These are phyloP conservation scores for Sporothrix curviconia DNA, from an alignment of 2,329 filamentous ascomycete species.

Conservation along the genomic window DNA sequence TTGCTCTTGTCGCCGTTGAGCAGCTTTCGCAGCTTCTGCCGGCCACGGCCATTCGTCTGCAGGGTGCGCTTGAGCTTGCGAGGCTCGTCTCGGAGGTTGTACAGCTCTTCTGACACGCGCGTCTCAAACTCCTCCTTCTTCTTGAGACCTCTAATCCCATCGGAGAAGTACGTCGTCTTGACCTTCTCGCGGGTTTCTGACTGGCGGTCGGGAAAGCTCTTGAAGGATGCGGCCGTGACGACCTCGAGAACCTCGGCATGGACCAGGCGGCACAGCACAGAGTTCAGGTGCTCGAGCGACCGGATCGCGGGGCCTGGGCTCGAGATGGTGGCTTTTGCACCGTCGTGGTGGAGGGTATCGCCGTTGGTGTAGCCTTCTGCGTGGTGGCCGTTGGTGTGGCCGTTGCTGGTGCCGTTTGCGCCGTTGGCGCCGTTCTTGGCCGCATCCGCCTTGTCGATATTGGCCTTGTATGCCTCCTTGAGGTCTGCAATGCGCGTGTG, in stretches of 20 bases:
- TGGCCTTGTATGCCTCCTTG: constrained; percentile 51
- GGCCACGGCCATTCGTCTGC: constrained; percentile 34
- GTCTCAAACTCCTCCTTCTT: constrained; percentile 56
- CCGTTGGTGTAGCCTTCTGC: constrained; percentile 27
- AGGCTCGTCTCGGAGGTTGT: constrained; percentile 47
- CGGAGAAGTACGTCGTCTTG: constrained; percentile 46
- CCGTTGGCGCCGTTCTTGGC: constrained; percentile 5
- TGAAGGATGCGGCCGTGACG: constrained; percentile 50
- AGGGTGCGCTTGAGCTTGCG: constrained; percentile 47
- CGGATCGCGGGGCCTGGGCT: constrained; percentile 35
- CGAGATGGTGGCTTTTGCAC: not conserved
- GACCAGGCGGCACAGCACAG: constrained; percentile 49
- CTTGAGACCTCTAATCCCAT: constrained; percentile 55
- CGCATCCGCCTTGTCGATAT: constrained; percentile 25
- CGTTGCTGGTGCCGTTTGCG: constrained; percentile 14
- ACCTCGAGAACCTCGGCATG: constrained; percentile 62
- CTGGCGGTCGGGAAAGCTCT: constrained; percentile 54
- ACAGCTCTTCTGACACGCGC: constrained; percentile 48
- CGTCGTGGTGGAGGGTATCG: constrained; percentile 19
- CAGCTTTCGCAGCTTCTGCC: constrained; percentile 49
- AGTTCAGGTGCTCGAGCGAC: constrained; percentile 43
- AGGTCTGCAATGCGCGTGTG: constrained; percentile 68
- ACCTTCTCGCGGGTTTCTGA: constrained; percentile 58
- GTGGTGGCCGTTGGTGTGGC: constrained; percentile 21
- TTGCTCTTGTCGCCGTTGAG: constrained; percentile 39